phyloP scores from a whole-genome alignment of 106 monocot species.

The Hemerocallis citrina region DNA sequence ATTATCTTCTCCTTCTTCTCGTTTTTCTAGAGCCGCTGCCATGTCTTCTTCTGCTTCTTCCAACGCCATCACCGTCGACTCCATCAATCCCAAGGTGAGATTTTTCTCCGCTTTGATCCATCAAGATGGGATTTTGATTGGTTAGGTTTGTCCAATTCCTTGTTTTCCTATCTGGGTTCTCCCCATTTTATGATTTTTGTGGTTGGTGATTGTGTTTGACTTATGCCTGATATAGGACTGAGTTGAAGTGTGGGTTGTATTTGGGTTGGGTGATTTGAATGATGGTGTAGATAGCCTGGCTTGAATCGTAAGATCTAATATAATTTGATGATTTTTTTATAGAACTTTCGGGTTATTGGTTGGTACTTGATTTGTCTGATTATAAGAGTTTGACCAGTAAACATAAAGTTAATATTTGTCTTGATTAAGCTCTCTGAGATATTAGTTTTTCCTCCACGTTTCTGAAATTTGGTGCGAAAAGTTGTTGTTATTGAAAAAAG shows the following conservation, averaged over 20 bases:
- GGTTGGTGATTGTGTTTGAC: neutral
- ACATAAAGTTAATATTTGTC: too few species aligned
- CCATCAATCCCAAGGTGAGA: slow-evolving; percentile 79
- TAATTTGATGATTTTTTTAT: too few species aligned
- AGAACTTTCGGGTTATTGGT: too few species aligned
- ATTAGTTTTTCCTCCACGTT: too few species aligned
- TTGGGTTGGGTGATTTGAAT: too few species aligned
- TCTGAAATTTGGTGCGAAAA: too few species aligned
- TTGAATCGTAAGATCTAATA: neutral
- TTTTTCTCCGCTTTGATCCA: neutral
- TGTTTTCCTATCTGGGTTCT: slow-evolving; percentile 2
- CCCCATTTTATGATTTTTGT: neutral
- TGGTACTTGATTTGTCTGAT: too few species aligned
- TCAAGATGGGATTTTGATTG: slow-evolving; percentile 9
- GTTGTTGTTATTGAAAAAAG: too few species aligned
- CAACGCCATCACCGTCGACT: slow-evolving; percentile 37
- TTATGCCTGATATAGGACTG: neutral
- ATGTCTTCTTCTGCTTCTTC: slow-evolving; percentile 13
- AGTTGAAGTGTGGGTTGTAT: neutral
- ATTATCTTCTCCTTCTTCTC: neutral
- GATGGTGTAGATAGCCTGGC: neutral
- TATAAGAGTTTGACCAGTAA: too few species aligned
- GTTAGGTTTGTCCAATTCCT: neutral
- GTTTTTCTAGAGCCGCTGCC: slow-evolving; percentile 14
- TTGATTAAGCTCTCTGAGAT: too few species aligned